Percentiles rank a stretch among this genome's conserved stretches.
Evolutionary conservation across 768 basidiomycete genomes (phyloP).

Genomic region (Suillus hirtellus): DNA sequence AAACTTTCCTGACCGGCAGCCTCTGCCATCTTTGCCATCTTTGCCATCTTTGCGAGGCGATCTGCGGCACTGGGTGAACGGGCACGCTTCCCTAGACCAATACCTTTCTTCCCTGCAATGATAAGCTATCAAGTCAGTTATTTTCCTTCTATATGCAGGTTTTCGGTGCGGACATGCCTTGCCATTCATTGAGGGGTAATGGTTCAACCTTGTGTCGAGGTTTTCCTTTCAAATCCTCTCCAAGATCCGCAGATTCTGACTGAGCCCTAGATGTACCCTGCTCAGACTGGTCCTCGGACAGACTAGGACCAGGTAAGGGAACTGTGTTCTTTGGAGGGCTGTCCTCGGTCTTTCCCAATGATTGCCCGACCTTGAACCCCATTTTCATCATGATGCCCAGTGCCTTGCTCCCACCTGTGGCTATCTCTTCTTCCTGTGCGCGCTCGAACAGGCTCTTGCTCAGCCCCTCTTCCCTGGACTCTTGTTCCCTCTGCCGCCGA

Average conservation of each 20-base stretch:
- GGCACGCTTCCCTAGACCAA: slow-evolving; percentile 68
- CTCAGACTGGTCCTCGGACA: neutral
- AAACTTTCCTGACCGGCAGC: slow-evolving; percentile 54
- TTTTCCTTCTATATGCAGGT: neutral
- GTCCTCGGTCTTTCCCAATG: slow-evolving; percentile 53
- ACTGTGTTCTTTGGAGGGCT: slow-evolving; percentile 12
- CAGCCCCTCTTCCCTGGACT: slow-evolving; percentile 76
- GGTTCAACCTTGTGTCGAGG: slow-evolving; percentile 60
- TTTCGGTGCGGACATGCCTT: slow-evolving; percentile 49
- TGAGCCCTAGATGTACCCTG: slow-evolving; percentile 5
- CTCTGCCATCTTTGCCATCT: slow-evolving; percentile 57
- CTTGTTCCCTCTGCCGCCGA: slow-evolving; percentile 64
- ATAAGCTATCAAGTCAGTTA: slow-evolving; percentile 10
- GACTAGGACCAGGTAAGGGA: slow-evolving; percentile 10
- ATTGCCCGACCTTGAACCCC: slow-evolving; percentile 86
- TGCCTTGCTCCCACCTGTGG: slow-evolving; percentile 62
- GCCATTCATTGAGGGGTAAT: slow-evolving; percentile 77
- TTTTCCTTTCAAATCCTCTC: slow-evolving; percentile 7
- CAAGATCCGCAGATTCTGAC: slow-evolving; percentile 11
- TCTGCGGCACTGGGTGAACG: slow-evolving; percentile 64
- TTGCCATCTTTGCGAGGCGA: slow-evolving; percentile 72
- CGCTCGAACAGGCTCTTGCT: slow-evolving; percentile 79
- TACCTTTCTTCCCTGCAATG: slow-evolving; percentile 71
- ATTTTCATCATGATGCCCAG: slow-evolving; percentile 92
- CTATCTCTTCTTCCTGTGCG: slow-evolving; percentile 59